Conservation (phyloP, 2,329 filamentous ascomycete species). For the Monosporascus sp. region DNA sequence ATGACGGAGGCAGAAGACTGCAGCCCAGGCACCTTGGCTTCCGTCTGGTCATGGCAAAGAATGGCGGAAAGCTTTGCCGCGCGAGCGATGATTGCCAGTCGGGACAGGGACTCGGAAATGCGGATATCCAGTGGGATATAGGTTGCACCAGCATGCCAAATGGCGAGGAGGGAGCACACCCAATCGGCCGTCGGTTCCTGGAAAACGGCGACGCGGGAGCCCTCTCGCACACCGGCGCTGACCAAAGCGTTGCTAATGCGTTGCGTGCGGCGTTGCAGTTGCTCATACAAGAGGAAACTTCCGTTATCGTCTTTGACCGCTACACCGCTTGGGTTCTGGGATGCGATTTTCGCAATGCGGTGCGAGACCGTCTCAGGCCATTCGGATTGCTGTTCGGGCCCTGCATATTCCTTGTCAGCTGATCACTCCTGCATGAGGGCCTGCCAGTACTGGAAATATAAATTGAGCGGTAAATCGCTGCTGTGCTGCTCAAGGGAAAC, state of each 20-base stretch:
- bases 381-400: neutral
- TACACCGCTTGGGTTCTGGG: neutral
- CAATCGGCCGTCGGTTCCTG: constrained; percentile 31
- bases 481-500: too few species aligned
- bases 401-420: neutral
- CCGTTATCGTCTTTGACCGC: constrained; percentile 15
- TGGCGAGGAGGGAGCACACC: constrained; percentile 35
- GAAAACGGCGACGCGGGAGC: constrained; percentile 33
- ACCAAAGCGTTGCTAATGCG: constrained; percentile 22
- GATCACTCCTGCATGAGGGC: too few species aligned
- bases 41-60: constrained; percentile 3
- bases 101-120: constrained; percentile 5
- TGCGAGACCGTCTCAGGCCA: constrained; percentile 15
- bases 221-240: constrained; percentile 3
- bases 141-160: constrained; percentile 31
- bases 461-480: too few species aligned
- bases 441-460: too few species aligned
- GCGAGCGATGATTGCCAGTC: constrained; percentile 2
- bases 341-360: constrained; percentile 30
- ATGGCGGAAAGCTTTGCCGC: neutral
- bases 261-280: constrained; percentile 28
- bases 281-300: constrained; percentile 27
- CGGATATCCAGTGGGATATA: constrained; percentile 38
- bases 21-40: neutral
- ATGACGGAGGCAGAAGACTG: neutral